Conservation (phyloP, 768 basidiomycete species). For the Suillus fuscotomentosus region DNA sequence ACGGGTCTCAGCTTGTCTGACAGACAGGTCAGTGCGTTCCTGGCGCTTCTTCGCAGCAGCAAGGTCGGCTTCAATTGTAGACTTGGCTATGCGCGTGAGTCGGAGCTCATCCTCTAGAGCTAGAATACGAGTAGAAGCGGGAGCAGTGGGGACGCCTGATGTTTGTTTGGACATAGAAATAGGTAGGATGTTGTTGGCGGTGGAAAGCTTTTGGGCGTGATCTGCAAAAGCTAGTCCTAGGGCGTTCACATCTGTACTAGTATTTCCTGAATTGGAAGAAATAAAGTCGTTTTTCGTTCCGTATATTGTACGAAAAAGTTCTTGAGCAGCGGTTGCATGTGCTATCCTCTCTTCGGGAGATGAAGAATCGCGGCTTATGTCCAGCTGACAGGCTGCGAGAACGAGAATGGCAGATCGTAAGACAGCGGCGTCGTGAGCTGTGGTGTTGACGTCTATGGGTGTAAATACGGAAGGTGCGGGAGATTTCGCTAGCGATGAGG, state of each 20-base stretch:
- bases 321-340: conserved; percentile 23
- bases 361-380: conserved; percentile 28
- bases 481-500: conserved; percentile 10
- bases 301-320: conserved; percentile 31
- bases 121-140: conserved; percentile 15
- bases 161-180: neutral
- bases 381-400: conserved; percentile 32
- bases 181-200: neutral
- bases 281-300: conserved; percentile 22
- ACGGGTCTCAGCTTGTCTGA: conserved; percentile 16
- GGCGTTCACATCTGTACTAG: conserved; percentile 13
- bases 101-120: conserved; percentile 25
- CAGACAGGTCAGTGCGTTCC: neutral
- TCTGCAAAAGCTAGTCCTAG: conserved; percentile 27
- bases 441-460: conserved; percentile 6
- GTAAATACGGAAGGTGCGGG: conserved; percentile 11
- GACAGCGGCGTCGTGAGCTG: conserved; percentile 15
- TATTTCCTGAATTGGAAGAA: conserved; percentile 15
- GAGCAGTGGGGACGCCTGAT: neutral
- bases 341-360: conserved; percentile 17
- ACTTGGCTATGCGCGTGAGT: conserved; percentile 13
- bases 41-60: conserved; percentile 14
- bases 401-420: conserved; percentile 29
- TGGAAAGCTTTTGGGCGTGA: conserved; percentile 4
- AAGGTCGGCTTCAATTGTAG: conserved; percentile 20